Base-by-base conservation (phyloP, 106 monocot species). In the Dendrobium huoshanense region DNA sequence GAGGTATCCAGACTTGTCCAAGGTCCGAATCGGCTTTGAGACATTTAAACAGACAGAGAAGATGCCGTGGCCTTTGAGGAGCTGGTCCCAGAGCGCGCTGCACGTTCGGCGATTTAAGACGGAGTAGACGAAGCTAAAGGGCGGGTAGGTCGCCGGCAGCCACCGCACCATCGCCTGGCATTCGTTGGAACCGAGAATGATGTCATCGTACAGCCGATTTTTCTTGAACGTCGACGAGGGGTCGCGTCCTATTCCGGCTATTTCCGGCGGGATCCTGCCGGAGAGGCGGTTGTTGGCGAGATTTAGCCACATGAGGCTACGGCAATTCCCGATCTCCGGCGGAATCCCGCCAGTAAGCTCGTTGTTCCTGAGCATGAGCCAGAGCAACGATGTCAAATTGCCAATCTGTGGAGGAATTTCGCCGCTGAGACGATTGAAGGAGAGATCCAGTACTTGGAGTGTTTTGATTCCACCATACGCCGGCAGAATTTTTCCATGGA, bases 321-420 rank as follows among this genome's bases (percentile, higher is more conserved):
- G 81, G 84, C 96, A 96, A 15, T 86, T 88, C 0, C 96, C 96
- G 9, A 96, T 91, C 81, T 93, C 91, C 48, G 85, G 27, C 19
- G 96, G 96, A 2, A 96, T 96, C 37, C 24, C 59, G 13, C 96
- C 96, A n/a, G 73, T 58, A 1, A 96, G 67, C 33, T 75, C 68
- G 73, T 96, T 96, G 77, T 86, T 82, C 9, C 87, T 88, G 4
- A 96, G 87, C 88, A 90, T 91, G 16, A 96, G 83, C 93, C 93
- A 96, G 7, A 93, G 83, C 16, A 96, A 81, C 1, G 88, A 90
- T 20, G 76, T 85, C 18, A 96, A 82, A 13, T 91, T 92, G 10
- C 96, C 96, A 41, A 96, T 67, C 24, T 78, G 48, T 9, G 85
- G 16, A 0, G 96, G 96, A 41, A 96, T 93, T n/a, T 49, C 8